Conservation (phyloP, 495 filamentous ascomycete species). For the Lasiosphaeria miniovina region DNA sequence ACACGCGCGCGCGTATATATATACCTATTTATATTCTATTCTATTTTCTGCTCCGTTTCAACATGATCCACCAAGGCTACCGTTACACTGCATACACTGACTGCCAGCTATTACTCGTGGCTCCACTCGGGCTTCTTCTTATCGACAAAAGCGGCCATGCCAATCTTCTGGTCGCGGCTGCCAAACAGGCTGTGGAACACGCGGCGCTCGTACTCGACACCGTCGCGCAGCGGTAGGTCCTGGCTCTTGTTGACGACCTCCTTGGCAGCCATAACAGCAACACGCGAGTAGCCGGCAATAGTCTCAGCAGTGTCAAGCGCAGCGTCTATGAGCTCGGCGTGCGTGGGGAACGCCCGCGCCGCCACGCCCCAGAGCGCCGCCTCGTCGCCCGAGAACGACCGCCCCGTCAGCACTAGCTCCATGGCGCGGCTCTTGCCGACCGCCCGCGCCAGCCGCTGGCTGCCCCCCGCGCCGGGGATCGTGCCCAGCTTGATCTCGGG, state of each 20-base stretch:
- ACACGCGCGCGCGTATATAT: too few relatives aligned
- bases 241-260: slow-evolving; percentile 98
- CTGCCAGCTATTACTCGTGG: slow-evolving; percentile 56
- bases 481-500: slow-evolving; percentile 93
- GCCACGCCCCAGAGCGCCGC: slow-evolving; percentile 90
- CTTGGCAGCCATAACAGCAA: slow-evolving; percentile 88
- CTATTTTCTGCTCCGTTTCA: neutral
- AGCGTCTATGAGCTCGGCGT: slow-evolving; percentile 77
- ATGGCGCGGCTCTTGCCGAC: slow-evolving; percentile 89
- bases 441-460: slow-evolving; percentile 80
- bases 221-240: slow-evolving; percentile 79
- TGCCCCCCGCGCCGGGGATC: slow-evolving; percentile 89
- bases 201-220: slow-evolving; percentile 89
- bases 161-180: slow-evolving; percentile 93
- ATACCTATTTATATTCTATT: too few relatives aligned
- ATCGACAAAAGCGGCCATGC: slow-evolving; percentile 92
- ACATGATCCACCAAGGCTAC: neutral
- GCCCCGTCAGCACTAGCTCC: slow-evolving; percentile 89
- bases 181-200: slow-evolving; percentile 93
- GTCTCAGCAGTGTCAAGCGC: slow-evolving; percentile 79
- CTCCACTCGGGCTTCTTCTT: slow-evolving; percentile 94
- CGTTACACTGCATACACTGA: neutral
- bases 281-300: slow-evolving; percentile 75
- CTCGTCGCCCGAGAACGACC: slow-evolving; percentile 74
- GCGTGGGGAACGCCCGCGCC: slow-evolving; percentile 72